phyloP scores from a whole-genome alignment of 371 early-diverging fungal genomes.

The Syncephalastrum contaminatum region DNA sequence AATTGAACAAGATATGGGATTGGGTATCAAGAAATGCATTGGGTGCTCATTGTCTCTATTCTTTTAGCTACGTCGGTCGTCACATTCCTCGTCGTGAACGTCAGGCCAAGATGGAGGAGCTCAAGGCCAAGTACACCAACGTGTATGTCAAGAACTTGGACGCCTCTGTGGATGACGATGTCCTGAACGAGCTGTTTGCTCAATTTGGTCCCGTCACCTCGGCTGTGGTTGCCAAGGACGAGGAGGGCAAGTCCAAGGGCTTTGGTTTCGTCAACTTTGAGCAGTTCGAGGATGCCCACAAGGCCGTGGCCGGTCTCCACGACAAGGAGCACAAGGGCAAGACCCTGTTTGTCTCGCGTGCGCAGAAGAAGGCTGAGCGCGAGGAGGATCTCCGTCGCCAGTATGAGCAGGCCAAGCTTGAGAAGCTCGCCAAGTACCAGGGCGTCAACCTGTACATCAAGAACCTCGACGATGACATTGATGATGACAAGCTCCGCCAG shows the following conservation, averaged over 20 bases:
- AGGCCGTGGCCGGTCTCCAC: conserved; percentile 93
- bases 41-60: not conserved
- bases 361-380: conserved; percentile 98
- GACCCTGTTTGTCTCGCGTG: conserved; percentile 95
- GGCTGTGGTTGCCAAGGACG: conserved; percentile 71
- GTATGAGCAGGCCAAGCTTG: conserved; percentile 91
- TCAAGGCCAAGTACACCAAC: conserved; percentile 94
- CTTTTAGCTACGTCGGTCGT: conserved; percentile 74
- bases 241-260: conserved; percentile 83
- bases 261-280: conserved; percentile 98
- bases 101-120: conserved; percentile 89
- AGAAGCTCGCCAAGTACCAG: conserved; percentile 96
- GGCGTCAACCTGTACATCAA: conserved; percentile 98
- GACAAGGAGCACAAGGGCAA: conserved; percentile 90
- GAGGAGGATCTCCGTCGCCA: conserved; percentile 94
- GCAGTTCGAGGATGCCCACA: conserved; percentile 88
- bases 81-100: conserved; percentile 94
- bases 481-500: conserved; percentile 93
- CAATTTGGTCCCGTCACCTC: conserved; percentile 90
- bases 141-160: conserved; percentile 98
- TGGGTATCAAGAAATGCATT: conserved; percentile 4
- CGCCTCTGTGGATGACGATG: conserved; percentile 77
- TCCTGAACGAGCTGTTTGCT: conserved; percentile 82
- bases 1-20: no score
- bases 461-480: conserved; percentile 95